A percentile compares a stretch with the other conserved stretches of the same genome.
phyloP scores from a whole-genome alignment of 2,329 filamentous ascomycete species.

The Microdochium paspali region DNA sequence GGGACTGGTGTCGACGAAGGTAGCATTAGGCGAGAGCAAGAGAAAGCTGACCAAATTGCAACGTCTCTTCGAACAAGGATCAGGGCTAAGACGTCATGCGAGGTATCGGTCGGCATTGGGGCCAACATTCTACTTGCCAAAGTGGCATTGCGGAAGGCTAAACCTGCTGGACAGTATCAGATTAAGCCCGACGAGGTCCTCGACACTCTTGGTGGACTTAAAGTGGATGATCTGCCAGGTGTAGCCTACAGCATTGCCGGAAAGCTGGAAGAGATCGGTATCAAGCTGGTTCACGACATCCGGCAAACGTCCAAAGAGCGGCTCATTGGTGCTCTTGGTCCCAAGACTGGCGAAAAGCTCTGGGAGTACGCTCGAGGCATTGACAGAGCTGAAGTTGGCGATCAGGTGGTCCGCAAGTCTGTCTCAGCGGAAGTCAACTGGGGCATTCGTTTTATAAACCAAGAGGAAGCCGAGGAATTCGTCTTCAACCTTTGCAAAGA shows the following conservation, averaged over 20 bases:
- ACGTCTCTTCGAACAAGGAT: constrained; percentile 57
- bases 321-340: constrained; percentile 65
- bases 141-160: constrained; percentile 80
- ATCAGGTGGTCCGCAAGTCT: constrained; percentile 79
- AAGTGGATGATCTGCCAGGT: constrained; percentile 75
- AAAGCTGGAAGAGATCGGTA: constrained; percentile 79
- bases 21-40: constrained; percentile 68
- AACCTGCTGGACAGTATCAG: constrained; percentile 88
- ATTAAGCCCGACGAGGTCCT: constrained; percentile 74
- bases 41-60: constrained; percentile 65
- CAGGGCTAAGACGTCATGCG: constrained; percentile 67
- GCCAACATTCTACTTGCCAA: constrained; percentile 87
- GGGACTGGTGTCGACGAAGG: constrained; percentile 57
- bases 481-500: constrained; percentile 77
- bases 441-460: constrained; percentile 90
- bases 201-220: constrained; percentile 66
- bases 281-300: constrained; percentile 76
- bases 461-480: constrained; percentile 91
- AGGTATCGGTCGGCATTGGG: constrained; percentile 88
- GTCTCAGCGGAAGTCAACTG: constrained; percentile 97
- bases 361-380: constrained; percentile 88
- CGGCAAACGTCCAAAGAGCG: constrained; percentile 68
- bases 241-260: constrained; percentile 85
- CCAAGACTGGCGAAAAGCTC: constrained; percentile 85
- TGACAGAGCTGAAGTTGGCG: constrained; percentile 76